Base-by-base conservation (phyloP, 148 eudicot genomes). In the Silene uniflora region DNA sequence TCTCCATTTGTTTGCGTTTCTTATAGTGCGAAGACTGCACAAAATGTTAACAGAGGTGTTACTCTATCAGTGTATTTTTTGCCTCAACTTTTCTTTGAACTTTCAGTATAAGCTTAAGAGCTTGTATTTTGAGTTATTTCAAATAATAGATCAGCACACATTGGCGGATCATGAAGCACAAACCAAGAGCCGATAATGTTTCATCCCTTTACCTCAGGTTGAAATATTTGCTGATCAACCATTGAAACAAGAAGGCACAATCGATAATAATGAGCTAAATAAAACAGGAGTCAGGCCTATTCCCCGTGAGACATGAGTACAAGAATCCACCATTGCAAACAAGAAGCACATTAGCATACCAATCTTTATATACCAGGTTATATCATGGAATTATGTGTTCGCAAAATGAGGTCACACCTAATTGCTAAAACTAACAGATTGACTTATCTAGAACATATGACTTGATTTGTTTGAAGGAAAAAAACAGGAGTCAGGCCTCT, bases 21-120 rank as follows among this genome's bases (percentile, higher is more conserved):
- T 88, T 93, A 82, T 89, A 83, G 69, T 87, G 70, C 5, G 97
- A 90, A 77, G 83, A 69, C 97, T 93, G 91, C 80, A 86, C 75
- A 62, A 6, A 72, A 29, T 54, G 52, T 71, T 44, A 44, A 67
- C 64, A 44, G 35, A 19, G n/a, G 27, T 23, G 22, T 71, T 18
- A 60, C 63, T 70, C 14, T 71, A 67, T 7, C 60, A 42, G 59
- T 21, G 4, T 52, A 8, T 62, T 10, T 2, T 29, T 58, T 35
- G 58, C 29, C 16, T 4, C 10, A 39, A 39, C 44, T 39, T 6
- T 39, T 39, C 9, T 39, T 39, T 39, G 9, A 39, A 39, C 44
- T 39, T 6, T 39, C 44, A 39, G 44, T 8, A 39, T 6, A 6
- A 39, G 44, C 44, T 39, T 39, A 6, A 39, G 44, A 39, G 44